A percentile compares a stretch with the other conserved stretches of the same genome.
Evolutionary conservation across 495 filamentous ascomycete genomes (phyloP).

Genomic region (Xylaria curta): DNA sequence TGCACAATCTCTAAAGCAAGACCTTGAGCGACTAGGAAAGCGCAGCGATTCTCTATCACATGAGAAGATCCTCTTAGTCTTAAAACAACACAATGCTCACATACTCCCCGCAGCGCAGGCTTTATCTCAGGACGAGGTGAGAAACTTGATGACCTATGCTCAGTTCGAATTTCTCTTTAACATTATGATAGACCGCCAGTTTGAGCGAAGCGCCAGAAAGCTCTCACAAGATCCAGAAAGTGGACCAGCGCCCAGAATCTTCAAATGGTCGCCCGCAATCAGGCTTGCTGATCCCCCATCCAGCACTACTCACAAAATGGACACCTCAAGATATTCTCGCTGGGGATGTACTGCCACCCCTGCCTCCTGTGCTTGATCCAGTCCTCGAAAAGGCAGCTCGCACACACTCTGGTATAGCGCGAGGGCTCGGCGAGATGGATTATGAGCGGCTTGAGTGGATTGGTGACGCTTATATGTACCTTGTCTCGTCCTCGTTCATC

Average conservation of each 20-base stretch:
- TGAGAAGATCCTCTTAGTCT: constrained; percentile 28
- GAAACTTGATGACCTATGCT: not conserved
- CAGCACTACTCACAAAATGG: constrained; percentile 48
- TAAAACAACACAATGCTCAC: constrained; percentile 37
- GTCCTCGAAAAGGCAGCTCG: constrained; percentile 67
- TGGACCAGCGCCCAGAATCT: constrained; percentile 18
- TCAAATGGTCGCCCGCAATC: not conserved
- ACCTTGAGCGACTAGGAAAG: constrained; percentile 32
- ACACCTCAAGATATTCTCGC: constrained; percentile 46
- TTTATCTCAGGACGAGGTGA: constrained; percentile 33
- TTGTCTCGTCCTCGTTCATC: constrained; percentile 70
- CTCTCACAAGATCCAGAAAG: constrained; percentile 33
- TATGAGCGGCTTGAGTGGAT: constrained; percentile 80
- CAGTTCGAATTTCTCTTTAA: not conserved
- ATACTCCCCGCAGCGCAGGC: constrained; percentile 31
- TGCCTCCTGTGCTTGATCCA: constrained; percentile 65
- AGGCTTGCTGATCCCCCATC: constrained; percentile 32
- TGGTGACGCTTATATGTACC: constrained; percentile 76
- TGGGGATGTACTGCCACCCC: constrained; percentile 49
- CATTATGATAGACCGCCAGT: constrained; percentile 13
- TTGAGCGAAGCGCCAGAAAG: not conserved
- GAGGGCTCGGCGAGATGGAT: constrained; percentile 44
- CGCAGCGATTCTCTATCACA: constrained; percentile 21
- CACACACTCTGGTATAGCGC: constrained; percentile 63
- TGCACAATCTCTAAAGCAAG: constrained; percentile 36